Base-by-base conservation (phyloP, 768 basidiomycete species). In the Tricholoma sp. region DNA sequence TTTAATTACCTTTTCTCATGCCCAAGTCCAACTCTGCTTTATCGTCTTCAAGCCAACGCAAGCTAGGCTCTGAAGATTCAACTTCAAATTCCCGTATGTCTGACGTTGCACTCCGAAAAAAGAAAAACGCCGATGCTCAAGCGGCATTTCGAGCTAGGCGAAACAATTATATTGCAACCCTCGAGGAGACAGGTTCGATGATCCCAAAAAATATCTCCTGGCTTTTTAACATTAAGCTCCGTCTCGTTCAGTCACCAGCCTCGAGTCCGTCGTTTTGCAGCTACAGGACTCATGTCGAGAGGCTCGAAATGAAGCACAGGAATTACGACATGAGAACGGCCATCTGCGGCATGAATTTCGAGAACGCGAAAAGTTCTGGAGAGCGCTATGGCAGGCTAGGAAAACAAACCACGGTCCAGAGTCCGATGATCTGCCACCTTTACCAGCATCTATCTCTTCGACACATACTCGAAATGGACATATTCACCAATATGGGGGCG, bases 71-170 rank as follows among this genome's bases (percentile, higher is more conserved):
- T 20, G 70, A 75, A 54, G 70, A 73, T 34, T 58, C 68, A 58
- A 64, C 74, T 28, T 58, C 68, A 57, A 64, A 73, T 29, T 63
- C 75, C 45, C 79, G 80, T 59, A 68, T 85, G 68, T 78, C 85
- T 61, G 86, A 89, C 70, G 80, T 86, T 11, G 84, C 85, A 33
- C 76, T 88, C 63, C 76, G 89, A 61, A 91, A 90, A 76, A 90
- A 89, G 78, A 93, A 93, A 75, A 93, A 93, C 64, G 91, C 91
- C 34, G 88, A 91, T 66, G 91, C 91, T 2, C 91, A 93, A 72
- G 90, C 91, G 53, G 89, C 89, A 57, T 92, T 91, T 70, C 79
- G 89, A 60, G 87, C 86, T 50, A 74, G 89, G 61, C 80, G 91
- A 61, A 89, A 88, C 50, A 91, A 89, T 70, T 93, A 93, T 69